A percentile compares a stretch with the other conserved stretches of the same genome.
These are phyloP conservation scores for Candida khao-thaluensis DNA, from an alignment of 805 yeast species.

Conservation along the genomic window DNA sequence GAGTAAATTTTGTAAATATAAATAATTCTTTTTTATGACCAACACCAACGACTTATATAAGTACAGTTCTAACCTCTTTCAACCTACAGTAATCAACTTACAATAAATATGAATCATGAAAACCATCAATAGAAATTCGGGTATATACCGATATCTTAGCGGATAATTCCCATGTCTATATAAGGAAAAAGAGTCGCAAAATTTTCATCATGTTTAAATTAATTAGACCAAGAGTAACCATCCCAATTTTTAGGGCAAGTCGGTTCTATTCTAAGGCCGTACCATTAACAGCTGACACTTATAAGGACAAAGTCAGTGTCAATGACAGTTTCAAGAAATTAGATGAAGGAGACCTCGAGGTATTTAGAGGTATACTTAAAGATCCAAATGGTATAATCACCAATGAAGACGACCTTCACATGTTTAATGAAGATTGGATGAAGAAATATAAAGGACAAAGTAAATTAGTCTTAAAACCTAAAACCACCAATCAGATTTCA, in stretches of 20 bases:
- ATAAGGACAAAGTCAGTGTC: slow-evolving; percentile 56
- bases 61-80: no score
- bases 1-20: no score
- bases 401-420: slow-evolving; percentile 61
- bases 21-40: no score
- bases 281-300: slow-evolving; percentile 68
- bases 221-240: slow-evolving; percentile 1
- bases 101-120: no score
- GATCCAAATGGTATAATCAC: slow-evolving; percentile 47
- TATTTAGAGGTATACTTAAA: slow-evolving; percentile 60
- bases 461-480: slow-evolving; percentile 76
- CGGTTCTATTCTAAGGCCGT: slow-evolving; percentile 23
- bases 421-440: slow-evolving; percentile 92
- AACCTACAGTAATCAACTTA: no score
- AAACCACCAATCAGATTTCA: slow-evolving; percentile 73
- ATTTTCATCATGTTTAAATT: slow-evolving; percentile 6
- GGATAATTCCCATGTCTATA: not conserved
- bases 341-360: slow-evolving; percentile 53
- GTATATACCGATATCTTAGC: no score
- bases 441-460: slow-evolving; percentile 90
- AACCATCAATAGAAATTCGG: no score
- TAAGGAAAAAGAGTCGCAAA: slow-evolving; percentile 2
- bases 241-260: not conserved
- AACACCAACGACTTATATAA: no score
- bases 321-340: slow-evolving; percentile 51